Evolutionary conservation across 2,329 filamentous ascomycete species (phyloP), one percentile per base, ranked within the genome.

Genomic region (Phyllosticta citriasiana): DNA sequence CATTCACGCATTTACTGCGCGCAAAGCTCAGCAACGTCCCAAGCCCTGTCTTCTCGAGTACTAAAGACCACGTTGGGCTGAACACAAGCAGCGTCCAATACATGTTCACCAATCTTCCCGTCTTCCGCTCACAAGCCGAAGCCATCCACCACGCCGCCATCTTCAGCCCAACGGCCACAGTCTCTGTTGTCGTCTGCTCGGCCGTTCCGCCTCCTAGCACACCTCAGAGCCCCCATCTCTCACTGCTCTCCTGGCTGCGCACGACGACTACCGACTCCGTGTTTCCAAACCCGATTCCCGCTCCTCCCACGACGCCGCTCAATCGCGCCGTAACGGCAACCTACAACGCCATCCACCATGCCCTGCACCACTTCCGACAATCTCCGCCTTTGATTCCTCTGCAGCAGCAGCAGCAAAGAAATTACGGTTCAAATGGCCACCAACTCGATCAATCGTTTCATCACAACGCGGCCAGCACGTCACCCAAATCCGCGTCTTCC

Each of bases 161-260:
- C 9, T 65, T 65, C 61, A 66, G 67, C 6, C 65, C 66, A 2
- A 60, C 22, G 22, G 54, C 63, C 14, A 65, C 57, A 24, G 54
- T 74, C 30, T 69, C 74, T 62, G 65, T 72, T 40, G 68, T 72
- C 8, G 59, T 73, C 27, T 59, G 69, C 25, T 60, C 61, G 40
- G 71, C 71, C 14, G 70, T 70, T 70, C 72, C n/a, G 68, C 69
- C 55, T 25, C n/a, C 47, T 7, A 8, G 47, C 16, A 16, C 60
- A 10, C 16, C 60, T 0, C 40, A 24, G 5, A 47, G 24, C 6
- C 33, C 57, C 19, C 4, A 26, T 5, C n/a, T n/a, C 51, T 58
- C 60, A 4, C 50, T 65, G 27, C 30, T 61, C 40, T 12, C 26
- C 50, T 59, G 67, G 68, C 59, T 64, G 40, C 26, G 57, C 27